Conservation (phyloP, 116 monocot genomes). For the Papilionanthe hybrid region DNA sequence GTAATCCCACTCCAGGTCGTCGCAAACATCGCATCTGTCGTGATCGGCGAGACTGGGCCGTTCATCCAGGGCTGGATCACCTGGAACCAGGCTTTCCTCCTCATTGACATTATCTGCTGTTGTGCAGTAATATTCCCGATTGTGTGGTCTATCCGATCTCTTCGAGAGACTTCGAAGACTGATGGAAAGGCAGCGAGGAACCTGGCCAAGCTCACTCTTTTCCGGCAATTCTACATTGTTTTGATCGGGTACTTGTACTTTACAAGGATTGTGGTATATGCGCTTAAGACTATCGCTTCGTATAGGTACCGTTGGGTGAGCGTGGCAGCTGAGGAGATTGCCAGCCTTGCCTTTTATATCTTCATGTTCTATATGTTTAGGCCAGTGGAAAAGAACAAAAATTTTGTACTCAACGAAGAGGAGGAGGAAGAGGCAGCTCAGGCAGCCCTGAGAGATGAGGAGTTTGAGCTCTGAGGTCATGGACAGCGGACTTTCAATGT, state of each 20-base stretch:
- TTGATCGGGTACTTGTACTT: constrained; percentile 73
- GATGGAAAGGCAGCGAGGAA: constrained; percentile 76
- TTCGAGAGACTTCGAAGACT: constrained; percentile 79
- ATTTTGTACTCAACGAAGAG: constrained; percentile 67
- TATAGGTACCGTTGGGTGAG: constrained; percentile 83
- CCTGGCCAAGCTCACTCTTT: constrained; percentile 62
- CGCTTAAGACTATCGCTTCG: constrained; percentile 47
- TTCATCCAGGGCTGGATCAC: constrained; percentile 68
- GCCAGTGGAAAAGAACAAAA: constrained; percentile 66
- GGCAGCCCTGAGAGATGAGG: constrained; percentile 49
- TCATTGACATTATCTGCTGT: constrained; percentile 77
- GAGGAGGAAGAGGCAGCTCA: constrained; percentile 74
- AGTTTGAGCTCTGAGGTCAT: constrained; percentile 59
- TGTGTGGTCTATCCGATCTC: constrained; percentile 72
- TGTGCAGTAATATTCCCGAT: constrained; percentile 82
- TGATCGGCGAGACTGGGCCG: constrained; percentile 79
- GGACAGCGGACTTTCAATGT: not conserved
- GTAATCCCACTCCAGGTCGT: constrained; percentile 83
- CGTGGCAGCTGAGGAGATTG: constrained; percentile 52
- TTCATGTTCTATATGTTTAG: constrained; percentile 75
- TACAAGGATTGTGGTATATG: constrained; percentile 75
- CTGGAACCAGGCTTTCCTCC: constrained; percentile 82
- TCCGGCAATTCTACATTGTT: constrained; percentile 67
- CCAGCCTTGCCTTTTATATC: constrained; percentile 55
- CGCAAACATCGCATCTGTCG: constrained; percentile 64